Evolutionary conservation across 1,139 yeast genomes (phyloP).

Genomic region (Nematodospora anomalae): DNA sequence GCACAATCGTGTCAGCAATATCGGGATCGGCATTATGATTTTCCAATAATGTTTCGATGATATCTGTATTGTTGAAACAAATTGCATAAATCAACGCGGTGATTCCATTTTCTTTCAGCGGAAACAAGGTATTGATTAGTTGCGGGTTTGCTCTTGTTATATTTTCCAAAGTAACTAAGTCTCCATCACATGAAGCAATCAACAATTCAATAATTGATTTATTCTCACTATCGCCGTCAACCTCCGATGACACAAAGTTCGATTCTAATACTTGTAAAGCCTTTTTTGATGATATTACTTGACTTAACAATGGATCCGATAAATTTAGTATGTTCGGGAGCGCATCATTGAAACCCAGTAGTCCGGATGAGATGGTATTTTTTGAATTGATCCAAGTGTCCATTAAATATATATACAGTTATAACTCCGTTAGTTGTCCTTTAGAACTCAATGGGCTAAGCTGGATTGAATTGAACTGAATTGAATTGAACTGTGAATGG

Average conservation of each 20-base stretch:
- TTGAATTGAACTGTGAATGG: too few species aligned
- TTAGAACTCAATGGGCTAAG: too few species aligned
- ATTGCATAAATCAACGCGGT: constrained; percentile 54
- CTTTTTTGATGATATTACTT: constrained; percentile 49
- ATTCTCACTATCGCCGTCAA: constrained; percentile 10
- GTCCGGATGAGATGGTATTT: constrained; percentile 8
- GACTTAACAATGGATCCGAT: constrained; percentile 41
- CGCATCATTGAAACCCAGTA: constrained; percentile 8
- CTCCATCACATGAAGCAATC: constrained; percentile 55
- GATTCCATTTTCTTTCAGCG: constrained; percentile 42
- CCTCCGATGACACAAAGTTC: constrained; percentile 10
- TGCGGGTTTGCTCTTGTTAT: constrained; percentile 31
- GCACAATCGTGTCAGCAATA: constrained; percentile 31
- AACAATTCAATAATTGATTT: constrained; percentile 33
- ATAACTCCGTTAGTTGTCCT: not conserved
- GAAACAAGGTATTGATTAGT: constrained; percentile 30
- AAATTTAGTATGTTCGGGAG: constrained; percentile 12
- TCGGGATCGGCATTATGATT: constrained; percentile 42
- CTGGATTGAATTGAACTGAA: too few species aligned
- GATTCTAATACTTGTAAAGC: constrained; percentile 33
- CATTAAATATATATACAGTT: not conserved
- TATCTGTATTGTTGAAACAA: constrained; percentile 45
- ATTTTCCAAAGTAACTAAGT: constrained; percentile 42
- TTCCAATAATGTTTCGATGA: constrained; percentile 44
- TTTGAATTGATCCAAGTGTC: constrained; percentile 7